Conservation (phyloP, 75 land plant genomes). For the Cunninghamia lanceolata region DNA sequence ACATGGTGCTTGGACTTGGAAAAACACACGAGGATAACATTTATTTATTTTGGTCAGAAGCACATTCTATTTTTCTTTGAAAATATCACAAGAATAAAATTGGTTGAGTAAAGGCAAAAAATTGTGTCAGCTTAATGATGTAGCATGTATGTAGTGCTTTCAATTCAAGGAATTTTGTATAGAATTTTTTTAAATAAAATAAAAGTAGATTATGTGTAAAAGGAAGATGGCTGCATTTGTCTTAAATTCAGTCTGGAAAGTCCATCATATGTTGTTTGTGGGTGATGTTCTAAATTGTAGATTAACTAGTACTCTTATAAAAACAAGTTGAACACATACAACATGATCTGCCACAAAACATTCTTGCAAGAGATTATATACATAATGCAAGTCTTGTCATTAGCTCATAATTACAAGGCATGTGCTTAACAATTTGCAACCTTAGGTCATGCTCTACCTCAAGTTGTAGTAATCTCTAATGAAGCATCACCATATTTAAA, state of each 20-base stretch:
- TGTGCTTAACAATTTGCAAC: background rate
- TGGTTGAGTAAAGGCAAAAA: no score
- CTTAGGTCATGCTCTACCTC: no score
- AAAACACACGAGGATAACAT: slow-evolving; percentile 77
- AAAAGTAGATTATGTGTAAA: background rate
- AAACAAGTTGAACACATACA: background rate
- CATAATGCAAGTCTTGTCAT: background rate
- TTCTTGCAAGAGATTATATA: background rate
- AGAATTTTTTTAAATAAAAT: background rate
- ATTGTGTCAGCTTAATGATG: background rate
- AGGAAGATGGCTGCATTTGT: no score
- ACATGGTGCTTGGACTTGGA: slow-evolving; percentile 89
- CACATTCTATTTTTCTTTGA: background rate
- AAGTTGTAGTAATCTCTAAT: background rate
- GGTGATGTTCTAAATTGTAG: no score
- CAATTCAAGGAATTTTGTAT: no score
- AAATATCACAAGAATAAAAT: background rate
- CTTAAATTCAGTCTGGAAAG: no score
- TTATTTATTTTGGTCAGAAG: background rate
- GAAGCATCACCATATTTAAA: background rate
- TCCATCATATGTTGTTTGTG: no score
- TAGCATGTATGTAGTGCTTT: background rate
- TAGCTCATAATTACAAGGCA: background rate
- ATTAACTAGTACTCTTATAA: background rate
- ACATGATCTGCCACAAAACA: background rate